Base-by-base conservation (phyloP, 106 monocot genomes). In the Cymbidium sinense region DNA sequence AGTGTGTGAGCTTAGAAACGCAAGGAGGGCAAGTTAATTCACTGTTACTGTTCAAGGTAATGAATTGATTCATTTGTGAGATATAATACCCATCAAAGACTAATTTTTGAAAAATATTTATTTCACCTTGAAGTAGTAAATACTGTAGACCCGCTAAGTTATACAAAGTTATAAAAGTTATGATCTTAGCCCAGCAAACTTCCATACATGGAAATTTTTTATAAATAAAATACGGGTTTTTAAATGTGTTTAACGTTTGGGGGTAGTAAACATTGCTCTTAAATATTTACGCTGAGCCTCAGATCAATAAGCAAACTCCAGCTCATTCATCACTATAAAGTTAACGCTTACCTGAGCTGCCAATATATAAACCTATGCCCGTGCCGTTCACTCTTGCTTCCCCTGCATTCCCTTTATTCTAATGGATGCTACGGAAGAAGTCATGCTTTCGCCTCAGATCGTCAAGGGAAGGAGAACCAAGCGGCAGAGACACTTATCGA, bases 241-340 rank as follows among this genome's bases (percentile, higher is more conserved):
- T 64, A 7, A 62, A 25, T 62, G 51, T 19, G 17, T 19, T 54
- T 54, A 18, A 54, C 21, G 0, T 54, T 10, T 19, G 17, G 54
- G 54, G 17, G 17, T 2, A 0, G 61, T 23, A 25, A 62, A 62
- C 61, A 47, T 47, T 13, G 13, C 47, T 15, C 15, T 2, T 47
- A 23, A 67, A 15, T 67, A n/a, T 67, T 67, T 67, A 67, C 10
- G 33, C 67, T 67, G 33, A 67, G 33, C 67, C 67, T 31, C 67
- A 18, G 13, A 31, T 67, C 33, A 67, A 67, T 67, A 29, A 67
- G 67, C 67, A 67, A 67, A 31, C 67, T 67, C 67, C 67, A 67
- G 33, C 67, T 67, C 67, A 67, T 67, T 67, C 30, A 29, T 67
- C 31, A 33, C 30, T 34, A 44, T 43, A 47, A 70, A 31, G 28